A percentile compares a stretch with the other conserved stretches of the same genome.
Conservation (phyloP, 2,329 filamentous ascomycete genomes). For the Aureobasidium sp. region DNA sequence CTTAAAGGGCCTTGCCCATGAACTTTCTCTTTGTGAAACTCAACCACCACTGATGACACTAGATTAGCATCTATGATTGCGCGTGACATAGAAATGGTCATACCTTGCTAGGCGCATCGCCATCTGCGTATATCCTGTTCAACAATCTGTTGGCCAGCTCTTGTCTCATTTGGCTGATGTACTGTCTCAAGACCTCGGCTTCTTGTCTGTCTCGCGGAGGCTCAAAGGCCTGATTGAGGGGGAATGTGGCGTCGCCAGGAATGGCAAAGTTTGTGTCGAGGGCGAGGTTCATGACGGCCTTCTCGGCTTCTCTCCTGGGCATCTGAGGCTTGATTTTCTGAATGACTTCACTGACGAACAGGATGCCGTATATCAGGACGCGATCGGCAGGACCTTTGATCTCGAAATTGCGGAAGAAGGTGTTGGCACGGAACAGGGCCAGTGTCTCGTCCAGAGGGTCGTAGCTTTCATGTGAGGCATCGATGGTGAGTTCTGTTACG, state of each 20-base stretch:
- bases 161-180: constrained; percentile 86
- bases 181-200: constrained; percentile 81
- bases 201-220: constrained; percentile 79
- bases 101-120: constrained; percentile 57
- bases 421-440: constrained; percentile 91
- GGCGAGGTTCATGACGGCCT: constrained; percentile 82
- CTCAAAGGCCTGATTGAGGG: constrained; percentile 95
- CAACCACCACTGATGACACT: constrained; percentile 80
- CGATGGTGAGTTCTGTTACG: constrained; percentile 52
- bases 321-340: constrained; percentile 75
- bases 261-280: constrained; percentile 90
- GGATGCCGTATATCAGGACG: constrained; percentile 91
- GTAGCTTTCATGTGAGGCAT: constrained; percentile 87
- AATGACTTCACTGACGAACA: constrained; percentile 88
- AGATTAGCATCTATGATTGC: constrained; percentile 22
- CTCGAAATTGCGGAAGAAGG: constrained; percentile 98
- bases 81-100: constrained; percentile 14
- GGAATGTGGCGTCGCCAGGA: constrained; percentile 87
- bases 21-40: constrained; percentile 99
- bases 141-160: constrained; percentile 79
- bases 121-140: constrained; percentile 78
- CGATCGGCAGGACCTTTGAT: constrained; percentile 94
- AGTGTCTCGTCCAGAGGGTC: constrained; percentile 94
- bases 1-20: constrained; percentile 71
- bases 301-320: constrained; percentile 58